Conservation (phyloP, 345 rosid genomes). For the Pugionium dolabratum region DNA sequence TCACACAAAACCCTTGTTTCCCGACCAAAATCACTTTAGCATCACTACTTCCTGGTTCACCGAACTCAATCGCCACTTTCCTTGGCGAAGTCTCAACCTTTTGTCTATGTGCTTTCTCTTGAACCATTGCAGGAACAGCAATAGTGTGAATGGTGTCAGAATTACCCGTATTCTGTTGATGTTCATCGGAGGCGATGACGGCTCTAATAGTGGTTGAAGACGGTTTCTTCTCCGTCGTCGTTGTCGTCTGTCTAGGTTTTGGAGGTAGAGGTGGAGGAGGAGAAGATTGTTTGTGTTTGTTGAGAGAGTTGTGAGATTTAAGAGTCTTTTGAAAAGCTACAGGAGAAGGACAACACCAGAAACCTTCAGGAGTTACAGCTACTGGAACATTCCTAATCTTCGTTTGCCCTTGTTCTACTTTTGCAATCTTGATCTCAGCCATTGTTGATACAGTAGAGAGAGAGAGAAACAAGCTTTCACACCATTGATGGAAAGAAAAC, state of each 20-base stretch:
- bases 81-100: conserved; percentile 79
- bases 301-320: conserved; percentile 63
- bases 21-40: conserved; percentile 82
- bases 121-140: conserved; percentile 49
- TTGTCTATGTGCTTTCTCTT: conserved; percentile 65
- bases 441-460: conserved; percentile 39
- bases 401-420: conserved; percentile 76
- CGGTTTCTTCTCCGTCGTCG: conserved; percentile 58
- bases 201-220: conserved; percentile 55
- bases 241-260: conserved; percentile 43
- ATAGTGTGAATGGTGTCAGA: conserved; percentile 41
- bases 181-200: conserved; percentile 55
- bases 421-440: conserved; percentile 83
- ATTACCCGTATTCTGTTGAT: conserved; percentile 32
- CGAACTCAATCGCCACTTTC: conserved; percentile 92
- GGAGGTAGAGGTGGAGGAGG: conserved; percentile 39
- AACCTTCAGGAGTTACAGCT: conserved; percentile 97
- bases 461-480: conserved; percentile 24
- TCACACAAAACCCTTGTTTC: conserved; percentile 94
- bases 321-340: conserved; percentile 81
- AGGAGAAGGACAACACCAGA: conserved; percentile 99
- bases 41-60: conserved; percentile 87
- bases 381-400: conserved; percentile 88
- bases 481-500: conserved; percentile 37
- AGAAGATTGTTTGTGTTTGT: conserved; percentile 68